These are phyloP conservation scores for Trypanosoma caninum DNA, from an alignment of 208 protist species.

Conservation along the genomic window DNA sequence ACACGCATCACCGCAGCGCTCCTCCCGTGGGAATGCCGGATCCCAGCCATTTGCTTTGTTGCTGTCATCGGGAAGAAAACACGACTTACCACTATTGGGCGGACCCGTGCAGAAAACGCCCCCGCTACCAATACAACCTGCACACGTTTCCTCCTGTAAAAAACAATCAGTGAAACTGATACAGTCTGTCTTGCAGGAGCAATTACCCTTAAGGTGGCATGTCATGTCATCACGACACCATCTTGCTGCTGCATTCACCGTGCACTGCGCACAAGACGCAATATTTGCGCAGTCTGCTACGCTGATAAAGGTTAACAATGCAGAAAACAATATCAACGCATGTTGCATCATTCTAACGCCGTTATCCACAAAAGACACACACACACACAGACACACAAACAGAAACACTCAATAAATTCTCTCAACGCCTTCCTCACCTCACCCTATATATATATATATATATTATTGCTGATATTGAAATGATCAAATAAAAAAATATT, in stretches of 20 bases:
- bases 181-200: conserved; percentile 34
- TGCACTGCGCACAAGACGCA: conserved; percentile 43
- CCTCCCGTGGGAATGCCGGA: not conserved
- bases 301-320: not conserved
- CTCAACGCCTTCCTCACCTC: no score
- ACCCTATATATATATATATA: conserved; percentile 12
- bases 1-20: not conserved
- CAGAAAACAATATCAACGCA: not conserved
- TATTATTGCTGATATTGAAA: not conserved
- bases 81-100: conserved; percentile 10
- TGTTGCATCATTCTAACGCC: no score
- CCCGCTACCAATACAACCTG: conserved; percentile 33
- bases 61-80: conserved; percentile 26
- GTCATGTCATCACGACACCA: conserved; percentile 60
- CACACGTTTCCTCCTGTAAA: conserved; percentile 32
- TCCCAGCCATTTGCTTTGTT: not conserved
- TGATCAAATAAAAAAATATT: not conserved
- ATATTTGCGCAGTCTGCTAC: conserved; percentile 7
- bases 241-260: conserved; percentile 23
- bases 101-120: conserved; percentile 35
- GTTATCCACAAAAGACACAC: no score
- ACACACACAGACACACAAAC: conserved; percentile 1
- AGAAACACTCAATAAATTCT: conserved; percentile 3
- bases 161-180: conserved; percentile 42
- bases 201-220: conserved; percentile 32